phyloP scores from a whole-genome alignment of 2,329 filamentous ascomycete species.

The Cercospora sp. region DNA sequence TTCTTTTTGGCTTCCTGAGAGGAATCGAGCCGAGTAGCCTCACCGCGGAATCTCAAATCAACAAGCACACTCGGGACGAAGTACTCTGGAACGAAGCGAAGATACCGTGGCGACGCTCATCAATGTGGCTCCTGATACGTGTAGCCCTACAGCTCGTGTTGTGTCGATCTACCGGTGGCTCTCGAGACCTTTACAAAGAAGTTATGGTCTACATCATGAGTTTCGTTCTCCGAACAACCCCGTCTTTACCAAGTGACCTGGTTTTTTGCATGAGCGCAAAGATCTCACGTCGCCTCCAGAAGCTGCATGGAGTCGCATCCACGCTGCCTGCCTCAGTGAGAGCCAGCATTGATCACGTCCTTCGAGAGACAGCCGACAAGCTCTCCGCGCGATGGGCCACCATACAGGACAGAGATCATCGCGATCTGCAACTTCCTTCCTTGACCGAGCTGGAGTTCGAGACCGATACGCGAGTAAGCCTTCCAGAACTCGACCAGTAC shows the following conservation, averaged over 20 bases:
- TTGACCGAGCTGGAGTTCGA: conserved; percentile 20
- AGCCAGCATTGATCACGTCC: neutral
- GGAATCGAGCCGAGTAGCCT: conserved; percentile 44
- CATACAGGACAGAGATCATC: conserved; percentile 5
- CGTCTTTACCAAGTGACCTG: conserved; percentile 11
- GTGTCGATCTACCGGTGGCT: conserved; percentile 10
- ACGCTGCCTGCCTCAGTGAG: neutral
- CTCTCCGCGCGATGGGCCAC: neutral
- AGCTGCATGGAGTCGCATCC: conserved; percentile 14
- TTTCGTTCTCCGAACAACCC: conserved; percentile 44
- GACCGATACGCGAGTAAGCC: conserved; percentile 16
- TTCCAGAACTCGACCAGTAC: conserved; percentile 27
- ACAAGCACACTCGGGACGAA: conserved; percentile 64
- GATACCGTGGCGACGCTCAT: conserved; percentile 63
- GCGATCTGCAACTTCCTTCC: conserved; percentile 12
- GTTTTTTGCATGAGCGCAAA: conserved; percentile 32
- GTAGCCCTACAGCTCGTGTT: conserved; percentile 59
- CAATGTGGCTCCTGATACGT: conserved; percentile 63
- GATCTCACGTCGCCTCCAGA: conserved; percentile 29
- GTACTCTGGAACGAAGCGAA: conserved; percentile 50
- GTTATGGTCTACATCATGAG: conserved; percentile 35
- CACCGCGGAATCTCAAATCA: conserved; percentile 41
- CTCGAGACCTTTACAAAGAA: conserved; percentile 13
- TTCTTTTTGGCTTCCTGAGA: conserved; percentile 62
- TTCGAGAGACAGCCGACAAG: conserved; percentile 2